A percentile compares a stretch with the other conserved stretches of the same genome.
Evolutionary conservation across 2,329 filamentous ascomycete genomes (phyloP).

Genomic region (Sclerotinia minor): DNA sequence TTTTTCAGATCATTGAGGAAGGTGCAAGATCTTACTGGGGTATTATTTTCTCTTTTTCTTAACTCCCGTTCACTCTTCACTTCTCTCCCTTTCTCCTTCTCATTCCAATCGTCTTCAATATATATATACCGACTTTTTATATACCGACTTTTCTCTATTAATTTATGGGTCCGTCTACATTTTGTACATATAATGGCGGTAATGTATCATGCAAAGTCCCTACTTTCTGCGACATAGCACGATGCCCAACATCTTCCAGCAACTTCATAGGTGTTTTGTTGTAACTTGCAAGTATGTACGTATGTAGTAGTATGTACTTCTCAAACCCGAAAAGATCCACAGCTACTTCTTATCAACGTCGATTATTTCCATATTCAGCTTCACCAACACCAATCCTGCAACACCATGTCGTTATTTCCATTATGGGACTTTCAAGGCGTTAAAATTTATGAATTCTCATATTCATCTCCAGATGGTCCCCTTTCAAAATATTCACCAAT

Average conservation of each 20-base stretch:
- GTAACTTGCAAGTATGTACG: background rate
- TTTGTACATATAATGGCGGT: background rate
- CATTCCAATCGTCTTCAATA: background rate
- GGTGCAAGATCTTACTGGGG: too few species aligned
- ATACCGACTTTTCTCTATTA: background rate
- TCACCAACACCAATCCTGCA: background rate
- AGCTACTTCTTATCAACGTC: background rate
- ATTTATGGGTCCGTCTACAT: background rate
- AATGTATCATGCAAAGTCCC: slow-evolving; percentile 9
- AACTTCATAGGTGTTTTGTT: background rate
- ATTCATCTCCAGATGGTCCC: background rate
- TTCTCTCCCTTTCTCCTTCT: background rate
- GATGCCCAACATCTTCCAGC: background rate
- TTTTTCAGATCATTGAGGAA: background rate
- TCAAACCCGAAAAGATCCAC: slow-evolving; percentile 5
- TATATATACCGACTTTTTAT: background rate
- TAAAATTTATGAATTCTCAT: background rate
- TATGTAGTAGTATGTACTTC: background rate
- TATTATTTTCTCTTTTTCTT: background rate
- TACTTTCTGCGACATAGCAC: slow-evolving; percentile 13
- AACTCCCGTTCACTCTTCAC: background rate
- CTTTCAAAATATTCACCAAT: background rate
- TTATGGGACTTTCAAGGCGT: background rate
- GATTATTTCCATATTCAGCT: slow-evolving; percentile 7
- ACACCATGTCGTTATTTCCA: slow-evolving; percentile 4